phyloP scores from a whole-genome alignment of 768 basidiomycete genomes.

The Lactarius akahatsu region DNA sequence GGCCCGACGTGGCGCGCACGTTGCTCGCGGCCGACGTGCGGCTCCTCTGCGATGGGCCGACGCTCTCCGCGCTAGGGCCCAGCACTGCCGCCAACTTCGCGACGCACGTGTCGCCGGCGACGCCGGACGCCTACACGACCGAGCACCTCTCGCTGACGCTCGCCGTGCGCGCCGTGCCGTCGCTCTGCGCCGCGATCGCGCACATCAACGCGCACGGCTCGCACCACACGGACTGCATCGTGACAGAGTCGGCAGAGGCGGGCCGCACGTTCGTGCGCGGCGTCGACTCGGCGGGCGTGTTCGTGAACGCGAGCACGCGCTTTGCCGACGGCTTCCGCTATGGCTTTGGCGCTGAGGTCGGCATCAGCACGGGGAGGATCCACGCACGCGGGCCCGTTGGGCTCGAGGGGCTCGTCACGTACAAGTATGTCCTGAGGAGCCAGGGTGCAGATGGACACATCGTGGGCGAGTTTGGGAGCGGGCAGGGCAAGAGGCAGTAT shows the following conservation, averaged over 20 bases:
- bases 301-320: slow-evolving; percentile 91
- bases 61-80: slow-evolving; percentile 57
- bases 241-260: slow-evolving; percentile 72
- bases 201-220: slow-evolving; percentile 94
- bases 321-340: slow-evolving; percentile 97
- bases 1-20: slow-evolving; percentile 75
- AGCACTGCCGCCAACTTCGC: slow-evolving; percentile 38
- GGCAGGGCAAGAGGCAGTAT: slow-evolving; percentile 66
- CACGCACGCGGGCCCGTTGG: slow-evolving; percentile 97
- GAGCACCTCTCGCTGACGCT: slow-evolving; percentile 88
- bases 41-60: slow-evolving; percentile 73
- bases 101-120: slow-evolving; percentile 52
- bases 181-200: slow-evolving; percentile 69
- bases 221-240: slow-evolving; percentile 92
- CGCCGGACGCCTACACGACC: slow-evolving; percentile 68
- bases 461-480: slow-evolving; percentile 81
- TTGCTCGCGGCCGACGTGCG: slow-evolving; percentile 69
- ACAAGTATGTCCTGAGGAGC: slow-evolving; percentile 93
- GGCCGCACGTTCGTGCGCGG: slow-evolving; percentile 78
- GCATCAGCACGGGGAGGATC: slow-evolving; percentile 94
- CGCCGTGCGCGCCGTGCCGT: slow-evolving; percentile 74
- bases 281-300: slow-evolving; percentile 90
- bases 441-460: slow-evolving; percentile 71
- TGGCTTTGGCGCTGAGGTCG: slow-evolving; percentile 97
- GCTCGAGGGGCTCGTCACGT: slow-evolving; percentile 88